phyloP scores from a whole-genome alignment of 768 basidiomycete species.

The Pleurotus salmoneostramineus region DNA sequence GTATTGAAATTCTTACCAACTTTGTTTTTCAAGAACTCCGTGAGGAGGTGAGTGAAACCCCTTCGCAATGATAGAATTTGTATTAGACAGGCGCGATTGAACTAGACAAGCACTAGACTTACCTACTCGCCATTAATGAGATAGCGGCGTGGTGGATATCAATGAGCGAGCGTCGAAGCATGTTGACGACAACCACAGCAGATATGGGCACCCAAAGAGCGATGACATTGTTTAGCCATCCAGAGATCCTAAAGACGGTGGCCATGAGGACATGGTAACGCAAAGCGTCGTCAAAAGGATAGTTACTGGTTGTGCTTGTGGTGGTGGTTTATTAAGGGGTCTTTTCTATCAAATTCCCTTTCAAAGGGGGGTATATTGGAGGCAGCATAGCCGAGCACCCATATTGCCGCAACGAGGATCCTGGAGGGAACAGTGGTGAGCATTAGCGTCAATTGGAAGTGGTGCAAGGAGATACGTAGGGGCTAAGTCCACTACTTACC shows the following conservation, averaged over 20 bases:
- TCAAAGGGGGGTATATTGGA: slow-evolving; percentile 39
- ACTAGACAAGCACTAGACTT: slow-evolving; percentile 13
- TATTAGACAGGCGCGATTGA: not conserved
- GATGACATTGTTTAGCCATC: slow-evolving; percentile 39
- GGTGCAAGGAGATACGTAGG: not conserved
- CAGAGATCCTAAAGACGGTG: slow-evolving; percentile 37
- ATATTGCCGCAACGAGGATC: slow-evolving; percentile 34
- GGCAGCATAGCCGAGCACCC: slow-evolving; percentile 37
- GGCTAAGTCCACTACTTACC: slow-evolving; percentile 27
- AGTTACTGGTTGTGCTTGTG: slow-evolving; percentile 48
- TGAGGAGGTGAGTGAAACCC: slow-evolving; percentile 43
- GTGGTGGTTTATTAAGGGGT: slow-evolving; percentile 50
- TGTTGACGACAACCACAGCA: slow-evolving; percentile 31
- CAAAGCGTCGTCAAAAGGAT: not conserved
- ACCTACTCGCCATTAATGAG: slow-evolving; percentile 40
- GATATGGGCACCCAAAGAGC: slow-evolving; percentile 44
- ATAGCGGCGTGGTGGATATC: slow-evolving; percentile 58
- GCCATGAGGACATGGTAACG: not conserved
- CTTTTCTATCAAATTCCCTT: slow-evolving; percentile 44
- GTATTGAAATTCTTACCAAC: slow-evolving; percentile 38
- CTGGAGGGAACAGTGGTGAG: slow-evolving; percentile 14
- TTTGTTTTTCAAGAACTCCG: slow-evolving; percentile 50
- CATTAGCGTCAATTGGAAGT: not conserved
- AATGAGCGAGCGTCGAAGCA: slow-evolving; percentile 38
- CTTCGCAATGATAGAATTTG: slow-evolving; percentile 20